Conservation (phyloP, 1,284 basidiomycete genomes). For the Marasmius sp. region DNA sequence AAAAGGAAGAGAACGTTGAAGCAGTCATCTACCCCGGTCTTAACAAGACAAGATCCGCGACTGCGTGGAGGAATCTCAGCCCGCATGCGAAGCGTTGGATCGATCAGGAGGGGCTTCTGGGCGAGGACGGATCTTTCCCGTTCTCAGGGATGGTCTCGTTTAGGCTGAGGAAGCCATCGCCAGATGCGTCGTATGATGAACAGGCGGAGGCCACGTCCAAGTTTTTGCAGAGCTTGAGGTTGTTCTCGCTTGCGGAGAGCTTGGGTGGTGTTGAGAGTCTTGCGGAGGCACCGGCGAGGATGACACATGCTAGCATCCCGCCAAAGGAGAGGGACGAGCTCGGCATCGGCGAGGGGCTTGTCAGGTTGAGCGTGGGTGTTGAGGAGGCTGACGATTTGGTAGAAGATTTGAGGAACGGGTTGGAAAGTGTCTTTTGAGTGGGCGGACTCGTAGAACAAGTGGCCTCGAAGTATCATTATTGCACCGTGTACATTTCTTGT, state of each 20-base stretch:
- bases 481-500: no score
- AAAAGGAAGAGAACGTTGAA: conserved; percentile 59
- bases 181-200: background rate
- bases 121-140: conserved; percentile 50
- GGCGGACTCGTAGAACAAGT: background rate
- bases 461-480: no score
- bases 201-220: conserved; percentile 42
- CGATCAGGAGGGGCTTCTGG: conserved; percentile 22
- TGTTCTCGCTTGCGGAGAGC: conserved; percentile 89
- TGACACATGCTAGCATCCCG: conserved; percentile 86
- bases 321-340: conserved; percentile 65
- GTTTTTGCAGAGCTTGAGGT: conserved; percentile 68
- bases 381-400: conserved; percentile 84
- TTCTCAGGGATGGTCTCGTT: conserved; percentile 87
- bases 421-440: conserved; percentile 34
- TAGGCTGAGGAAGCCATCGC: conserved; percentile 52
- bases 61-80: conserved; percentile 66
- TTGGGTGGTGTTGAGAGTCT: conserved; percentile 92
- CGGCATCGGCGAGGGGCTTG: conserved; percentile 81
- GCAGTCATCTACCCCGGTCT: conserved; percentile 89
- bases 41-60: conserved; percentile 27
- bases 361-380: conserved; percentile 85
- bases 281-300: conserved; percentile 79
- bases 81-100: conserved; percentile 73
- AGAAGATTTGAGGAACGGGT: conserved; percentile 69